These are phyloP conservation scores for Populus davidiana DNA, from an alignment of 345 rosid species.

Conservation along the genomic window DNA sequence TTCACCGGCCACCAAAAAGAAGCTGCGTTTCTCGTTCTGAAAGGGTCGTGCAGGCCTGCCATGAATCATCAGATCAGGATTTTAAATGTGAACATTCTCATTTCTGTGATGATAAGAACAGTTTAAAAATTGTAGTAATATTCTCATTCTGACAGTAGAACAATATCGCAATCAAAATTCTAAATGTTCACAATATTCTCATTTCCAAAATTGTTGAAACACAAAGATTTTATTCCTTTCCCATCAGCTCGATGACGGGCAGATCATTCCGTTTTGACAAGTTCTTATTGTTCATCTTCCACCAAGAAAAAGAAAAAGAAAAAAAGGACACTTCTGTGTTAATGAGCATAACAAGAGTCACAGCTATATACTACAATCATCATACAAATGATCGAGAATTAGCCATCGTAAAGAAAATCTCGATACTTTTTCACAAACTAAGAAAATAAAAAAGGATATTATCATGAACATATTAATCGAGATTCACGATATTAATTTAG, in stretches of 20 bases:
- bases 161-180: constrained; percentile 13
- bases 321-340: too few relatives aligned
- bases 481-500: too few relatives aligned
- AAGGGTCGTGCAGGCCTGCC: constrained; percentile 7
- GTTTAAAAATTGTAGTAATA: not conserved
- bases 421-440: too few relatives aligned
- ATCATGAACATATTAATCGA: too few relatives aligned
- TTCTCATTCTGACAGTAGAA: not conserved
- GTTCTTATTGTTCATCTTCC: not conserved
- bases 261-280: too few relatives aligned
- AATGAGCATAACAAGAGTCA: too few relatives aligned
- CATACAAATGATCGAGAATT: too few relatives aligned
- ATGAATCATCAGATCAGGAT: not conserved
- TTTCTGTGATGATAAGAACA: not conserved
- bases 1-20: not conserved
- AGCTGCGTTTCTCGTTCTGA: not conserved
- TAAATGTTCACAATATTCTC: too few relatives aligned
- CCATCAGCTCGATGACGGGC: not conserved
- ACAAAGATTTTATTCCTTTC: constrained; percentile 22
- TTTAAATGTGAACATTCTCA: not conserved
- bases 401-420: too few relatives aligned
- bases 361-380: too few relatives aligned
- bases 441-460: too few relatives aligned
- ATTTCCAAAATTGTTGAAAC: constrained; percentile 2
- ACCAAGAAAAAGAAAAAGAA: not conserved